Evolutionary conservation across 2,329 filamentous ascomycete genomes (phyloP).

Genomic region (Beauveria asiatica): DNA sequence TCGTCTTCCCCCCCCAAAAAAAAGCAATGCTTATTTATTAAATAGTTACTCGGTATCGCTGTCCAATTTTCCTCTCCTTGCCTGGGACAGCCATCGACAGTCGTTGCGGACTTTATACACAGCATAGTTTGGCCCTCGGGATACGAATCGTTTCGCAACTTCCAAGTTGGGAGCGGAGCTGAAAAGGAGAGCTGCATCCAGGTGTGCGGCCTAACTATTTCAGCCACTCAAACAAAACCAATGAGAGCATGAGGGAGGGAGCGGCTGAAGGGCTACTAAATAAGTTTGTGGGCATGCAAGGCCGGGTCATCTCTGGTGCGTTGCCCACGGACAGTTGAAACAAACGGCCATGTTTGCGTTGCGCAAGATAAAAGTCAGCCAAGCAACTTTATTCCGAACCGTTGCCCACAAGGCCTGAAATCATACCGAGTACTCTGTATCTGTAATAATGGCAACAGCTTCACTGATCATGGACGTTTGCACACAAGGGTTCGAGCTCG

Average conservation of each 20-base stretch:
- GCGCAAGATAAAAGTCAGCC: not conserved
- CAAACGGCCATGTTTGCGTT: not conserved
- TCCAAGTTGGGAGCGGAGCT: not conserved
- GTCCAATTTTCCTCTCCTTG: not conserved
- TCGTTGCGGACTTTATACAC: not conserved
- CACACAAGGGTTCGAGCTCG: not conserved
- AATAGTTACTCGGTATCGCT: not conserved
- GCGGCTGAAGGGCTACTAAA: not conserved
- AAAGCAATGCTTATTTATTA: not conserved
- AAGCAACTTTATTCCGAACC: not conserved
- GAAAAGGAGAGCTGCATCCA: constrained; percentile 6
- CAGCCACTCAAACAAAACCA: not conserved
- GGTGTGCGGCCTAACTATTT: not conserved
- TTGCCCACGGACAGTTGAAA: not conserved
- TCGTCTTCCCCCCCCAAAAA: not conserved
- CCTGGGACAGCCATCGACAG: not conserved
- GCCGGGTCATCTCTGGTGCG: not conserved
- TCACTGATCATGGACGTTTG: no score
- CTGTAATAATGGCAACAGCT: no score
- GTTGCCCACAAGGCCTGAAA: no score
- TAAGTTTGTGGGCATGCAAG: not conserved
- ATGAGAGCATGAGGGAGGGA: not conserved
- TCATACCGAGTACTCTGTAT: no score
- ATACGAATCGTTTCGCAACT: not conserved
- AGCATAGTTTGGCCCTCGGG: no score